Base-by-base conservation (phyloP, 805 yeast species). In the Metschnikowia rubicola region DNA sequence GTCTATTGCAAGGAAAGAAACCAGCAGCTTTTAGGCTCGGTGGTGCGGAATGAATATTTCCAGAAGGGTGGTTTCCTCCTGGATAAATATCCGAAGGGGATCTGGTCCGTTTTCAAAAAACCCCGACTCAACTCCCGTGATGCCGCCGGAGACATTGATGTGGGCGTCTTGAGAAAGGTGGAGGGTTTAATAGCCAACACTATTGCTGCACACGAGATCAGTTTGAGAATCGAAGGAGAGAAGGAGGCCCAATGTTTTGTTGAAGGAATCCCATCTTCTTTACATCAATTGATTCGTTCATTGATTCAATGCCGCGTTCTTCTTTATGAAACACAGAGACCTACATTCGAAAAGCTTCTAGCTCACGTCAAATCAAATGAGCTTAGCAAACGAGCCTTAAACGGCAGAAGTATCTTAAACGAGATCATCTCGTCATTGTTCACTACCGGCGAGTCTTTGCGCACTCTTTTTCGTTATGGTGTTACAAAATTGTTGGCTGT, bases 171-270 rank as follows among this genome's bases (percentile, higher is more conserved):
- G 30, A 21, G 15, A 36, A 35, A 21, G 15, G 35, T 50, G 7
- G 41, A 46, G 11, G 10, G 13, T 7, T 41, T 54, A 9, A 44
- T 56, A 37, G 77, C 80, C 2, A 71, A 76, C 50, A 75, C 83
- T 0, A 72, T 85, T 26, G 71, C 77, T 21, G 78, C 82, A 74
- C 63, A 74, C 34, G 91, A 86, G 56, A 76, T 84, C 19, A 56
- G 83, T 0, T 71, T 82, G 1, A 72, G 91, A 58, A 59, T 75
- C n/a, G 74, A 75, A 13, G 74, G 71, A 2, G 47, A 40, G 8
- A 50, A 51, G 11, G 57, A 64, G 12, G 60, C 59, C 33, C 41
- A 54, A 6, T 46, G 50, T 9, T 68, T 69, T 41, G 44, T 69
- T 10, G 52, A 54, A 10, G 53, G 54, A 8, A 55, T 69, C 8